Evolutionary conservation across 805 yeast species (phyloP).

Genomic region (Wickerhamomyces mucosus): DNA sequence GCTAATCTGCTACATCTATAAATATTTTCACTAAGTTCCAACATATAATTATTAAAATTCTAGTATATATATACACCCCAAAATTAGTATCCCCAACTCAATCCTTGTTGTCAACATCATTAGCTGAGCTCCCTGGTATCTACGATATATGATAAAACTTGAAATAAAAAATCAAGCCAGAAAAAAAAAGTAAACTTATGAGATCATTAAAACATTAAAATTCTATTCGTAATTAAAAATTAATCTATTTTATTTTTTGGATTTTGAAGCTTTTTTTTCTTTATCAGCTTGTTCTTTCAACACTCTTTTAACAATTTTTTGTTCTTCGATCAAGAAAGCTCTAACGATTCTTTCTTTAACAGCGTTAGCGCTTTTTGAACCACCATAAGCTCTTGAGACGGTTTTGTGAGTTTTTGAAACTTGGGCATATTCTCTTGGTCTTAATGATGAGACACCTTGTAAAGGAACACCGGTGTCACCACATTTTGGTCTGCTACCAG

Average conservation of each 20-base stretch:
- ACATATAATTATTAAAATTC: too few relatives aligned
- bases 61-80: too few relatives aligned
- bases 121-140: too few relatives aligned
- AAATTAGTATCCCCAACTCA: too few relatives aligned
- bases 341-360: constrained; percentile 99
- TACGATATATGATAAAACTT: too few relatives aligned
- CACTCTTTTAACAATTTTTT: constrained; percentile 99
- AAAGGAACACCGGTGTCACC: constrained; percentile 76
- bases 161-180: too few relatives aligned
- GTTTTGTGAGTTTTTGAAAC: constrained; percentile 95
- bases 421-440: constrained; percentile 97
- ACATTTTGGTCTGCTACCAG: constrained; percentile 73
- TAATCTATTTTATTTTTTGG: constrained; percentile 18
- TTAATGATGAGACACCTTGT: constrained; percentile 84
- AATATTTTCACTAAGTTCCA: too few relatives aligned
- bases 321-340: constrained; percentile 99
- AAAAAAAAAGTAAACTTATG: too few relatives aligned
- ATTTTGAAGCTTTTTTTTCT: constrained; percentile 49
- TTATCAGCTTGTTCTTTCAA: constrained; percentile 92
- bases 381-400: constrained; percentile 99
- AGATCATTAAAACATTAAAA: too few relatives aligned
- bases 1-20: too few relatives aligned
- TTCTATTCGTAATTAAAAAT: too few relatives aligned
- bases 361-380: constrained; percentile 96
- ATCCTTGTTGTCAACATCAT: too few relatives aligned